Evolutionary conservation across 2,329 filamentous ascomycete genomes (phyloP).

Genomic region (Trichophyton rubrum): DNA sequence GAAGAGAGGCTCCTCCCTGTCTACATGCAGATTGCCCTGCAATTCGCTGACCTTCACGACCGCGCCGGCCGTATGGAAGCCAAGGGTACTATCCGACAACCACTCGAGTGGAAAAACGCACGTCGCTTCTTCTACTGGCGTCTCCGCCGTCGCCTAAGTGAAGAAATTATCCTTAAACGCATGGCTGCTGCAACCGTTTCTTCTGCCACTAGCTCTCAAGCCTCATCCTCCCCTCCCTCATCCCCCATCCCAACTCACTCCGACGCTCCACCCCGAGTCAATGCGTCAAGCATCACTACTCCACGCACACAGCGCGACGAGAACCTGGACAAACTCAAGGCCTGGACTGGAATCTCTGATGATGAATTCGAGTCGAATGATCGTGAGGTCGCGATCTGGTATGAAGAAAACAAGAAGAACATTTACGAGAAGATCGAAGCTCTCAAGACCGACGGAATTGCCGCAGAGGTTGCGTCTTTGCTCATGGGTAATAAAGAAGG

Average conservation of each 20-base stretch:
- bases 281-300: slow-evolving; percentile 17
- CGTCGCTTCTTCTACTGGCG: slow-evolving; percentile 99
- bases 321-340: slow-evolving; percentile 63
- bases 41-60: slow-evolving; percentile 96
- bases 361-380: slow-evolving; percentile 67
- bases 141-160: slow-evolving; percentile 86
- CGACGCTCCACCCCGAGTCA: slow-evolving; percentile 22
- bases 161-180: slow-evolving; percentile 92
- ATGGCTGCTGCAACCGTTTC: slow-evolving; percentile 44
- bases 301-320: slow-evolving; percentile 44
- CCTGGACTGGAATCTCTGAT: slow-evolving; percentile 61
- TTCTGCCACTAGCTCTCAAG: slow-evolving; percentile 19
- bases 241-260: slow-evolving; percentile 33
- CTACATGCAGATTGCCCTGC: slow-evolving; percentile 87
- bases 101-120: slow-evolving; percentile 74
- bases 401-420: slow-evolving; percentile 80
- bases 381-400: slow-evolving; percentile 79
- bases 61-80: slow-evolving; percentile 95
- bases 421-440: slow-evolving; percentile 74
- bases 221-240: slow-evolving; percentile 26
- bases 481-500: slow-evolving; percentile 54
- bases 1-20: slow-evolving; percentile 85
- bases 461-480: slow-evolving; percentile 56
- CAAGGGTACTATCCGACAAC: slow-evolving; percentile 81
- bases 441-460: slow-evolving; percentile 63